These are phyloP conservation scores for Axilococcus clingmanii DNA, from an alignment of 139 green algal species.

Conservation along the genomic window DNA sequence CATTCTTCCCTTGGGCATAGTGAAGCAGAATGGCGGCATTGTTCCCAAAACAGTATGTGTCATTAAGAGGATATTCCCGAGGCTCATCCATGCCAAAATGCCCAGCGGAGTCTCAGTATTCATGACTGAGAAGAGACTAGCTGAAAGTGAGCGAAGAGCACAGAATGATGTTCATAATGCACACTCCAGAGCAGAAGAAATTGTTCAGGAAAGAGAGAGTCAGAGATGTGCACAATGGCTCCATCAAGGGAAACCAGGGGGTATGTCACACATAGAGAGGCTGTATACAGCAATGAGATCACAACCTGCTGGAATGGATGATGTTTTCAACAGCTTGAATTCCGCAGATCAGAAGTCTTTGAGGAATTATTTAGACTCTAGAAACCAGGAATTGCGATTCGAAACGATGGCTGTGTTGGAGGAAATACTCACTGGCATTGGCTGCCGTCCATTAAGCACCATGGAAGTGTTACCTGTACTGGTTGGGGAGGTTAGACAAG, in stretches of 20 bases:
- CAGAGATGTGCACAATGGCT: constrained; percentile 2
- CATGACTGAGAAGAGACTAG: not conserved
- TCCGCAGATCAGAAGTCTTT: too few relatives aligned
- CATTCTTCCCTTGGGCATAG: constrained; percentile 16
- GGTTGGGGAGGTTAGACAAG: not conserved
- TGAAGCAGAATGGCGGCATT: constrained; percentile 12
- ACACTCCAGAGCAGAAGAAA: not conserved
- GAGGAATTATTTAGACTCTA: too few relatives aligned
- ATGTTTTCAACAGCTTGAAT: too few relatives aligned
- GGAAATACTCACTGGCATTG: not conserved
- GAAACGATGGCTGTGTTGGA: not conserved
- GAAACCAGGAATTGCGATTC: too few relatives aligned
- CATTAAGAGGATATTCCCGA: constrained; percentile 20
- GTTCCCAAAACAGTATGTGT: constrained; percentile 32
- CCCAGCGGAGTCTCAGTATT: constrained; percentile 4
- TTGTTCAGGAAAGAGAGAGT: not conserved
- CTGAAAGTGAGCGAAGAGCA: not conserved
- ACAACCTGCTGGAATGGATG: too few relatives aligned
- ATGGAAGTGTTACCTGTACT: not conserved
- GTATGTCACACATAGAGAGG: too few relatives aligned
- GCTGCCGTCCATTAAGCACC: not conserved
- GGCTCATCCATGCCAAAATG: constrained; percentile 5
- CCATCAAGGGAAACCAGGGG: constrained; percentile 1
- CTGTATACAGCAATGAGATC: too few relatives aligned
- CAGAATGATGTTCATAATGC: constrained; percentile 1